Evolutionary conservation across 2,329 filamentous ascomycete genomes (phyloP), one percentile per base, ranked within the genome.

Genomic region (Macrophomina tecta): DNA sequence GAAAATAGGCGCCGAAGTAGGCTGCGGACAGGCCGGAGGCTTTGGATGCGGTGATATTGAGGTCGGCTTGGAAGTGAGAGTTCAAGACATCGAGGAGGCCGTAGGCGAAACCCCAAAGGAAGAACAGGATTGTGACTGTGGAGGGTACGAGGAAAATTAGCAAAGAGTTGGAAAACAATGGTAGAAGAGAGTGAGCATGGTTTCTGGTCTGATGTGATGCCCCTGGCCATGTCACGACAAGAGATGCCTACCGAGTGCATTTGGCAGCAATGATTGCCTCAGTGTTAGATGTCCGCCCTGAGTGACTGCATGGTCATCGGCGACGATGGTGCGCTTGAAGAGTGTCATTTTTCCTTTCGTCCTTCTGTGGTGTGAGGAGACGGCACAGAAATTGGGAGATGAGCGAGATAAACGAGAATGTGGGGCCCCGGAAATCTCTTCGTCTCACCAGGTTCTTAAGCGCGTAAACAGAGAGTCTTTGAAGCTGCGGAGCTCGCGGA

Each of bases 71-170:
- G 64, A 93, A 89, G 30, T 88, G 87, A 32, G 85, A 85, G 75
- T 97, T 97, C 34, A 97, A 85, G 0, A 90, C 91, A 72, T 95
- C 93, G 6, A 97, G 83, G 2, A 97, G 84, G 0, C 94, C 94
- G 72, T 97, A 97, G 0, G 93, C 93, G 68, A 97, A 90, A 0
- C 94, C 94, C 93, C 93, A 97, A 3, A 97, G 82, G 70, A 97
- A 88, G 79, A 97, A 97, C 0, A 97, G 82, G 6, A 94, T 85
- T 0, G 91, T 92, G 18, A 96, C 92, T 66, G 38, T 30, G 42
- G 23, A 23, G 23, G 23, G 8, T 18, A 18, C 1, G 12, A 28
- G 11, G 5, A 3, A n/a, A 16, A 14, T 60, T 12, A 60, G 64
- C 45, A 7, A 4, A 45, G n/a, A 16, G 2, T 16, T 14, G 48